Evolutionary conservation across 2,329 filamentous ascomycete species (phyloP).

Genomic region (Pseudomassariella vexata): DNA sequence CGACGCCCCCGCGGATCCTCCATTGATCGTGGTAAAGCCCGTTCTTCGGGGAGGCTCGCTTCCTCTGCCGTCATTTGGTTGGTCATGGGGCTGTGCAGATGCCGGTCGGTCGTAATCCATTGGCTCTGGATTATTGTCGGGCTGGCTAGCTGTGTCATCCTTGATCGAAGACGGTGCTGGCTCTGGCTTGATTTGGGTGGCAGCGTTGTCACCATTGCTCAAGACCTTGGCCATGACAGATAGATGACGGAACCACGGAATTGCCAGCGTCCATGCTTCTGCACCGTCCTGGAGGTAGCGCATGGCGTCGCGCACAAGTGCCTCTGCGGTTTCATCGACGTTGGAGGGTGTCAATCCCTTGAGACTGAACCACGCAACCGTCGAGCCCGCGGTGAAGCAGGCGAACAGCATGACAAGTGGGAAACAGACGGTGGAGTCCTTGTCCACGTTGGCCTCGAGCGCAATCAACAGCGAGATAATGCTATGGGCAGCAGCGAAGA

Average conservation of each 20-base stretch:
- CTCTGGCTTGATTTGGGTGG: constrained; percentile 21
- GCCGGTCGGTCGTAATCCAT: constrained; percentile 52
- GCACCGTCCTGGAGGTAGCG: constrained; percentile 54
- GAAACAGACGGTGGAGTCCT: constrained; percentile 54
- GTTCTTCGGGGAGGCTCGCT: constrained; percentile 51
- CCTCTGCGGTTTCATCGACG: constrained; percentile 50
- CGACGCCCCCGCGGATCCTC: constrained; percentile 42
- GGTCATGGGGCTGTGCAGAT: constrained; percentile 26
- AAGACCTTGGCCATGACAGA: constrained; percentile 58
- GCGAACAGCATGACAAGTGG: constrained; percentile 60
- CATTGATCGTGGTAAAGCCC: constrained; percentile 55
- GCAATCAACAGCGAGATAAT: constrained; percentile 51
- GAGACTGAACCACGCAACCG: constrained; percentile 56
- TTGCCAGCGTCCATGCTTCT: constrained; percentile 54
- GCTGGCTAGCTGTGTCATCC: constrained; percentile 49
- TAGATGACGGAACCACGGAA: constrained; percentile 54
- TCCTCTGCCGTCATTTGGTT: constrained; percentile 36
- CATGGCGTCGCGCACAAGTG: constrained; percentile 52
- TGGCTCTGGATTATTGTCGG: constrained; percentile 47
- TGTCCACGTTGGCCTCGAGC: constrained; percentile 50
- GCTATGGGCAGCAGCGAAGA: constrained; percentile 54
- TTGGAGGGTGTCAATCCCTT: constrained; percentile 53
- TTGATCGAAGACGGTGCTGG: constrained; percentile 37
- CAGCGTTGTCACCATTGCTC: constrained; percentile 41
- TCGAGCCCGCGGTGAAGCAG: constrained; percentile 55